Base-by-base conservation (phyloP, 2,329 filamentous ascomycete species). In the Zasmidium angulare region DNA sequence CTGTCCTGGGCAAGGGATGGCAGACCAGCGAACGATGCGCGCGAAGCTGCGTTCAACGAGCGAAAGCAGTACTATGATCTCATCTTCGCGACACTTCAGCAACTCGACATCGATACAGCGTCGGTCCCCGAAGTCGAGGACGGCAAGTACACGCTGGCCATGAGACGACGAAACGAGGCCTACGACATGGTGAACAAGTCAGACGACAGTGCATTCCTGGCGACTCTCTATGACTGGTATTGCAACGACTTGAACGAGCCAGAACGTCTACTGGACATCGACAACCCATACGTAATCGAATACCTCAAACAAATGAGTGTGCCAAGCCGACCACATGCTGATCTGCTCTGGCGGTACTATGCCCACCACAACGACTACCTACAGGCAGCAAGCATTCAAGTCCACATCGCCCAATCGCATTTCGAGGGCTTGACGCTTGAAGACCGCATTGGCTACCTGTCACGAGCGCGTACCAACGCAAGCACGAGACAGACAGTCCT, bases 201-300 rank as follows among this genome's bases (percentile, higher is more conserved):
- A 0, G 84, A 88, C 14, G 95, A 99, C 66, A 91, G 97, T 70
- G 90, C 97, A 3, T 99, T 99, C 79, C 89, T 98, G 73, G 96
- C 91, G 62, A 91, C 91, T 69, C 82, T 99, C n/a, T 99, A 97
- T 73, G 93, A 97, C 70, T 99, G 95, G 93, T 99, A 99, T 75
- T 87, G 98, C 66, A 78, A 84, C 55, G 88, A 58, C n/a, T 36
- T 93, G 72, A 89, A 89, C 19, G 93, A 90, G 86, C 89, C 86
- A 10, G 91, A 97, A 63, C 88, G 92, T 14, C 84, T 99, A 24
- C 84, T 99, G 31, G 86, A 89, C 36, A 91, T 95, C 53, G 85
- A 93, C 58, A 96, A 93, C 3, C 85, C 88, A 0, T 93, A 92
- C 69, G 91, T 98, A 23, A 84, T 96, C 46, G 89, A 87, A 1